Conservation (phyloP, 331 rosid genomes). For the Cydonia oblonga region DNA sequence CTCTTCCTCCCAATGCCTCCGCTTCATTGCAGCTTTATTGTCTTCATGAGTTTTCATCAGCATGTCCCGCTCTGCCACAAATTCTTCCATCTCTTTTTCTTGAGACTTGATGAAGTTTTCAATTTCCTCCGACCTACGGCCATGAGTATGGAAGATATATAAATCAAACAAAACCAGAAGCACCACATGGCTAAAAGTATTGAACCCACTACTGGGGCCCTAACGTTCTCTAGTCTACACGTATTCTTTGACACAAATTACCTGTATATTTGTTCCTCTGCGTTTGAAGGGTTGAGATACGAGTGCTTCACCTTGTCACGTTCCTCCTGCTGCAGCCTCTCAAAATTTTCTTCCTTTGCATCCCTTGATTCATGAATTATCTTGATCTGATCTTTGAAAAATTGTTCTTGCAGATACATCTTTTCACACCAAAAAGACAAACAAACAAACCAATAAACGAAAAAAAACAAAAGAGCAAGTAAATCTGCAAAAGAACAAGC, state of each 20-base stretch:
- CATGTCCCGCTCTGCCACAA: slow-evolving; percentile 43
- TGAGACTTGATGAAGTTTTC: slow-evolving; percentile 49
- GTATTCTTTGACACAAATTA: slow-evolving; percentile 5
- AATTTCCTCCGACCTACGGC: slow-evolving; percentile 40
- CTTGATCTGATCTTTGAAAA: slow-evolving; percentile 52
- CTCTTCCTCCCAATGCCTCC: slow-evolving; percentile 63
- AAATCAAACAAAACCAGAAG: neutral
- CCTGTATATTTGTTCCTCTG: slow-evolving; percentile 43
- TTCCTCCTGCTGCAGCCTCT: slow-evolving; percentile 68
- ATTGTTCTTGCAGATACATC: slow-evolving; percentile 72
- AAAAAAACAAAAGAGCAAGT: neutral
- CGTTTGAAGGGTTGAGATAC: slow-evolving; percentile 21
- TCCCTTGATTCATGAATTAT: slow-evolving; percentile 40
- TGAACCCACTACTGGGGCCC: neutral
- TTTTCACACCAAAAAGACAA: slow-evolving; percentile 8
- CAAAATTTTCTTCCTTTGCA: slow-evolving; percentile 61
- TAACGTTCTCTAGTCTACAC: neutral
- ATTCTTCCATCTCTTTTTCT: slow-evolving; percentile 57
- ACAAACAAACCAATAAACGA: neutral
- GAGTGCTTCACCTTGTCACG: slow-evolving; percentile 64
- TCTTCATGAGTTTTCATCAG: slow-evolving; percentile 37
- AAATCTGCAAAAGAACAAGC: neutral
- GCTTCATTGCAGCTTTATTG: slow-evolving; percentile 34
- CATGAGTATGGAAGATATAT: neutral
- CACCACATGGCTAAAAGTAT: neutral